Evolutionary conservation across 805 yeast species (phyloP).

Genomic region (Jamesozyma gamospora): DNA sequence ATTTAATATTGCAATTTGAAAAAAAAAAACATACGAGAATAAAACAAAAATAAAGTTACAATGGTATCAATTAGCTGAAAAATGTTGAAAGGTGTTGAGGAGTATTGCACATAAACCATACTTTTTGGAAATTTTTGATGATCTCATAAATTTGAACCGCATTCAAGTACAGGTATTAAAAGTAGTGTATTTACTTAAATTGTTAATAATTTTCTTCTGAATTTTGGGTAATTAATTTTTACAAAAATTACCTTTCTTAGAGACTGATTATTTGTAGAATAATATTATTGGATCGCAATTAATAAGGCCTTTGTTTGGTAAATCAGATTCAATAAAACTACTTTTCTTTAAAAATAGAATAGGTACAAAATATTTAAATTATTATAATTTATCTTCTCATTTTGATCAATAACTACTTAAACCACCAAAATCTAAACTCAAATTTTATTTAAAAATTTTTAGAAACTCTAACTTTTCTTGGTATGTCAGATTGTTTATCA

Average conservation of each 20-base stretch:
- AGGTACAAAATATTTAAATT: constrained; percentile 45
- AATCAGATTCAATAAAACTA: constrained; percentile 63
- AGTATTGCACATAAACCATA: no score
- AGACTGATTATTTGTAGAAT: constrained; percentile 52
- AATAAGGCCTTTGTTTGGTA: constrained; percentile 67
- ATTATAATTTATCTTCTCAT: constrained; percentile 45
- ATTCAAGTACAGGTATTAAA: constrained; percentile 68
- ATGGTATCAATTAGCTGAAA: no score
- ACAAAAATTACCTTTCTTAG: constrained; percentile 47
- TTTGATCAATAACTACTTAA: constrained; percentile 31
- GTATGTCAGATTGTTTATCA: constrained; percentile 45
- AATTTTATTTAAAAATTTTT: constrained; percentile 46
- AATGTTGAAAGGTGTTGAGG: no score
- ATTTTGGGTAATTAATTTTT: constrained; percentile 60
- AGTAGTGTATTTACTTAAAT: constrained; percentile 33
- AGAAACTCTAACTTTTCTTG: constrained; percentile 56
- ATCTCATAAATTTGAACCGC: constrained; percentile 88
- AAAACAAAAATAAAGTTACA: no score
- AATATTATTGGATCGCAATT: constrained; percentile 59
- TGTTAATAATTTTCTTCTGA: constrained; percentile 58
- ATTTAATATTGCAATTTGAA: no score
- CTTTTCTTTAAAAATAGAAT: constrained; percentile 27
- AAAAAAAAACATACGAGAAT: no score
- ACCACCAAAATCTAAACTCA: constrained; percentile 58
- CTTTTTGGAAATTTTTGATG: constrained; percentile 40